A percentile compares a stretch with the other conserved stretches of the same genome.
These are phyloP conservation scores for Oenanthe sinensis DNA, from an alignment of 129 eudicot species.

Conservation along the genomic window DNA sequence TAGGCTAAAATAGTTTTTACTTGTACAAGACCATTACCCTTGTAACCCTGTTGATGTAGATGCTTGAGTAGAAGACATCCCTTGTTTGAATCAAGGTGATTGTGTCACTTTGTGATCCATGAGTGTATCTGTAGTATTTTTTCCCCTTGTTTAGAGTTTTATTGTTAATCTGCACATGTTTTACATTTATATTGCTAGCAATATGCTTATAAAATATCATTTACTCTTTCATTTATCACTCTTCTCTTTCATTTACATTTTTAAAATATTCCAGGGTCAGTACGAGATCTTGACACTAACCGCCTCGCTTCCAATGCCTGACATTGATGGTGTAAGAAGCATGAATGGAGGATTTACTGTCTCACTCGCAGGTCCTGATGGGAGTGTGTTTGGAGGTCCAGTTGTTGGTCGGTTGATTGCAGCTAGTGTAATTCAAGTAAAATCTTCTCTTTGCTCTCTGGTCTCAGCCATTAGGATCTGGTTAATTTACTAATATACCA, in stretches of 20 bases:
- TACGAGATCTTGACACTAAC: constrained; percentile 43
- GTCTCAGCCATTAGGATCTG: background rate
- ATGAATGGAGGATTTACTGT: constrained; percentile 46
- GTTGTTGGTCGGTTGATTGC: constrained; percentile 46
- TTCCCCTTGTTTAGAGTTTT: background rate
- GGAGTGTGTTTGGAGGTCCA: constrained; percentile 48
- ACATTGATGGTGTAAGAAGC: constrained; percentile 31
- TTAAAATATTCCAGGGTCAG: constrained; percentile 35
- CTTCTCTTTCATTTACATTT: background rate
- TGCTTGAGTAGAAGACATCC: background rate
- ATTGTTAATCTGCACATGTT: background rate
- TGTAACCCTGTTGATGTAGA: background rate
- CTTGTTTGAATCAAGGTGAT: background rate
- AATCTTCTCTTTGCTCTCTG: background rate
- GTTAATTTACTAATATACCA: background rate
- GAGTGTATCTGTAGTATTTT: background rate
- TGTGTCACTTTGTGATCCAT: background rate
- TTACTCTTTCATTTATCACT: background rate
- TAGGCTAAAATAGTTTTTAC: no score
- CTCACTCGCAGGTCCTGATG: constrained; percentile 49
- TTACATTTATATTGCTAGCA: background rate
- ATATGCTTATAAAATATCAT: background rate
- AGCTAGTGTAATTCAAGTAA: constrained; percentile 54
- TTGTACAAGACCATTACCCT: background rate
- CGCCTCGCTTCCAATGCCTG: constrained; percentile 39